Evolutionary conservation across 1,139 yeast genomes (phyloP).

Genomic region (Saccharomyces pastorianus): DNA sequence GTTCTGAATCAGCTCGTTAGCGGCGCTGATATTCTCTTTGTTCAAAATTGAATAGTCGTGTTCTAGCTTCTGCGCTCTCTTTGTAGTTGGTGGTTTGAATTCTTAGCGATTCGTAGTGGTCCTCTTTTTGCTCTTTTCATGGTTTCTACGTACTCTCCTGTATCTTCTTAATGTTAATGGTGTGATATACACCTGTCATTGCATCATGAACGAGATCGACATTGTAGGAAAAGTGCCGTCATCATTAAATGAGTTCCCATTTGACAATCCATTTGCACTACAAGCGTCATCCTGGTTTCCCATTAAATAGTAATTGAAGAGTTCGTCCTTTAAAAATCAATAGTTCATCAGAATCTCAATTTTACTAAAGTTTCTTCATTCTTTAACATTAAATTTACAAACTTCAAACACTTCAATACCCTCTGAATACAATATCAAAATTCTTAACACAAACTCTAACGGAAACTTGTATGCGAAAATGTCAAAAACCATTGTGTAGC

Average conservation of each 20-base stretch:
- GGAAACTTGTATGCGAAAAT: constrained; percentile 85
- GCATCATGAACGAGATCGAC: constrained; percentile 71
- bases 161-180: constrained; percentile 65
- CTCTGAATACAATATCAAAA: constrained; percentile 79
- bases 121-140: constrained; percentile 57
- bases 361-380: constrained; percentile 54
- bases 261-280: constrained; percentile 2
- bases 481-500: constrained; percentile 96
- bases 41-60: constrained; percentile 57
- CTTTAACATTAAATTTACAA: constrained; percentile 69
- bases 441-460: constrained; percentile 72
- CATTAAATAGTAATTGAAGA: constrained; percentile 54
- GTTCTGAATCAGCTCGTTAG: constrained; percentile 61
- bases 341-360: constrained; percentile 67
- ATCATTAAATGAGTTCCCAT: too few relatives aligned
- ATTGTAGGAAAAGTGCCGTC: constrained; percentile 36
- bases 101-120: constrained; percentile 59
- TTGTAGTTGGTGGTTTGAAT: constrained; percentile 58
- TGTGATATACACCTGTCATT: constrained; percentile 50
- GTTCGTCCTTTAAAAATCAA: constrained; percentile 65
- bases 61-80: constrained; percentile 69
- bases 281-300: constrained; percentile 31
- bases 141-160: constrained; percentile 63
- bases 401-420: constrained; percentile 79
- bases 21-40: constrained; percentile 65